Evolutionary conservation across 2,329 filamentous ascomycete species (phyloP), one percentile per base, ranked within the genome.

Genomic region (Calonectria honghensis): DNA sequence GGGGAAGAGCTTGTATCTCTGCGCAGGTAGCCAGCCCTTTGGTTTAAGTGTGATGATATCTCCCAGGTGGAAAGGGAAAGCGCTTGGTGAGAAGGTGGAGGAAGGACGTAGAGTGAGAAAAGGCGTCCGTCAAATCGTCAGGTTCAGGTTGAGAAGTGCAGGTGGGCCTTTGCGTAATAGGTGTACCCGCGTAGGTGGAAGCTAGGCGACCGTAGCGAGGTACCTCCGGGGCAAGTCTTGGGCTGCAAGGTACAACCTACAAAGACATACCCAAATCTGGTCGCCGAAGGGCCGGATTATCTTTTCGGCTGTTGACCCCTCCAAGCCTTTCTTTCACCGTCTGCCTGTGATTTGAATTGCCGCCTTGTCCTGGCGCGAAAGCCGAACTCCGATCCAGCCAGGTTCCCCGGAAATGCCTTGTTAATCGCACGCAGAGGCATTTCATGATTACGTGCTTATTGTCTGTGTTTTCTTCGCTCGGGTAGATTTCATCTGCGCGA

Each of bases 101-200:
- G 78, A 78, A 81, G 78, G 75, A 72, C 80, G 78, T 72, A 79
- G 78, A 77, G 78, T 81, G 78, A 76, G 78, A 79, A 83, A 82
- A 82, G 81, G 78, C 75, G 79, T 78, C 79, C 81, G 82, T 78
- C 82, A 83, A 84, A 83, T 84, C 80, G 81, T 84, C 82, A 85
- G 82, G 82, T 83, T 84, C 82, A 85, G 82, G 82, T 83, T 81
- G 81, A 81, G 75, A 80, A 77, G 78, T 80, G 81, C 78, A 83
- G 77, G 84, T 85, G 84, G 84, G 83, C 80, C 84, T 84, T 81
- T 85, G 84, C 83, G 84, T 85, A 85, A 85, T 85, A 81, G 82
- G 76, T 79, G 80, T 74, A 68, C 73, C 79, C 69, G 73, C 65
- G 70, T 73, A 72, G 72, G 61, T 73, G 73, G 78, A 77, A 79